Percentiles rank a stretch among this genome's conserved stretches.
phyloP scores from a whole-genome alignment of 179 eudicot species.

The Gypsophila paniculata region DNA sequence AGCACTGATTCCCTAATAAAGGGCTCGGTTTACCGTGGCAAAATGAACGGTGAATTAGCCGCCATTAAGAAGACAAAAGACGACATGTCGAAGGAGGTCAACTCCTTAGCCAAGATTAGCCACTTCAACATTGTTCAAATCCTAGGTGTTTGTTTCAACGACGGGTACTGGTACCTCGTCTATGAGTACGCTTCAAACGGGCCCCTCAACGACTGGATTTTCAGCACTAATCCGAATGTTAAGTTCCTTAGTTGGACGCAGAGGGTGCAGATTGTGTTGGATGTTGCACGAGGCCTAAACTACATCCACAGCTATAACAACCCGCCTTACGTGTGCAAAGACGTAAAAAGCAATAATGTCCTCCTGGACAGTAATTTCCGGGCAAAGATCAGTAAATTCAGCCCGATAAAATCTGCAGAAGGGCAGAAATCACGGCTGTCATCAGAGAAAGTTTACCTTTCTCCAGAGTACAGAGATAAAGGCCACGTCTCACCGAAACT shows the following conservation, averaged over 20 bases:
- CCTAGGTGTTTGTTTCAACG: constrained; percentile 62
- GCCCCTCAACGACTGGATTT: constrained; percentile 66
- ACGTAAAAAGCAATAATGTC: constrained; percentile 54
- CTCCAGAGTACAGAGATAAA: constrained; percentile 69
- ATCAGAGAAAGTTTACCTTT: constrained; percentile 63
- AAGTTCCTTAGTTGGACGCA: constrained; percentile 63
- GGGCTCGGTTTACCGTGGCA: constrained; percentile 74
- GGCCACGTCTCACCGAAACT: constrained; percentile 69
- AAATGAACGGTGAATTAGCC: constrained; percentile 61
- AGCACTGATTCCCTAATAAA: constrained; percentile 42
- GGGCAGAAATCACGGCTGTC: constrained; percentile 38
- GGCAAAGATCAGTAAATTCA: constrained; percentile 69
- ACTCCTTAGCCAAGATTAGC: constrained; percentile 57
- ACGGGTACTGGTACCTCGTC: constrained; percentile 72
- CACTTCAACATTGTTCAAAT: constrained; percentile 73
- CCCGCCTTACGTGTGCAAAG: constrained; percentile 71
- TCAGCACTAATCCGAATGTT: constrained; percentile 24
- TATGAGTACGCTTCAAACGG: constrained; percentile 77
- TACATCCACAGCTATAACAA: constrained; percentile 70
- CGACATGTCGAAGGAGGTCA: constrained; percentile 68
- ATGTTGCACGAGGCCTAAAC: constrained; percentile 75
- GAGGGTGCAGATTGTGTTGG: constrained; percentile 65
- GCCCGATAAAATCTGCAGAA: constrained; percentile 54
- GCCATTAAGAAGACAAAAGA: constrained; percentile 72
- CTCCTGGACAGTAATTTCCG: constrained; percentile 63